Evolutionary conservation across 2,329 filamentous ascomycete species (phyloP).

Genomic region (Penicillium digitatum): DNA sequence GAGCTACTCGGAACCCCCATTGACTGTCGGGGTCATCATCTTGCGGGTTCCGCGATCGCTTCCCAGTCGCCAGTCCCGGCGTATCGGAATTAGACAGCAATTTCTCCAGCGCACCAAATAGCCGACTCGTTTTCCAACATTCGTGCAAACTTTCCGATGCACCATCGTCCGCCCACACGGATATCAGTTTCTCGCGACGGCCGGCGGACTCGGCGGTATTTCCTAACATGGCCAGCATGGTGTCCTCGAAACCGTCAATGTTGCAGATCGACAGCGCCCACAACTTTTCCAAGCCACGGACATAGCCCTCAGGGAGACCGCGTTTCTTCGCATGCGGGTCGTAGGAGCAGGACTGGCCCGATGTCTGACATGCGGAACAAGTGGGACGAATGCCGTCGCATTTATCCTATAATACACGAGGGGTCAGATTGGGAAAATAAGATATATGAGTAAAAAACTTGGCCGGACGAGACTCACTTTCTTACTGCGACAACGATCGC

Average conservation of each 20-base stretch:
- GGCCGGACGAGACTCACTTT: slow-evolving; percentile 27
- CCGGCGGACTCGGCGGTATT: slow-evolving; percentile 30
- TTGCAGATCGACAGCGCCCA: slow-evolving; percentile 45
- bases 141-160: slow-evolving; percentile 43
- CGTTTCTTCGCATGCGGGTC: slow-evolving; percentile 45
- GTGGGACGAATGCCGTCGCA: slow-evolving; percentile 44
- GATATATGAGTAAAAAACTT: neutral
- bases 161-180: slow-evolving; percentile 40
- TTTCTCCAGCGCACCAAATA: slow-evolving; percentile 40
- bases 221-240: slow-evolving; percentile 39
- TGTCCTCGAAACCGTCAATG: slow-evolving; percentile 44
- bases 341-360: slow-evolving; percentile 43
- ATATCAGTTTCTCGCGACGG: slow-evolving; percentile 34
- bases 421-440: neutral
- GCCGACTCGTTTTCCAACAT: slow-evolving; percentile 43
- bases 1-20: slow-evolving; percentile 34
- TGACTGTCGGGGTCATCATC: slow-evolving; percentile 21
- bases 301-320: slow-evolving; percentile 46
- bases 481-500: slow-evolving; percentile 45
- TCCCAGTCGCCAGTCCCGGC: slow-evolving; percentile 23
- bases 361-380: slow-evolving; percentile 42
- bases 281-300: slow-evolving; percentile 46
- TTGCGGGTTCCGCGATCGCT: slow-evolving; percentile 34
- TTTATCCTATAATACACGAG: slow-evolving; percentile 32
- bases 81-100: slow-evolving; percentile 37